Evolutionary conservation across 2,329 filamentous ascomycete species (phyloP).

Genomic region (Hypoxylon sp.): DNA sequence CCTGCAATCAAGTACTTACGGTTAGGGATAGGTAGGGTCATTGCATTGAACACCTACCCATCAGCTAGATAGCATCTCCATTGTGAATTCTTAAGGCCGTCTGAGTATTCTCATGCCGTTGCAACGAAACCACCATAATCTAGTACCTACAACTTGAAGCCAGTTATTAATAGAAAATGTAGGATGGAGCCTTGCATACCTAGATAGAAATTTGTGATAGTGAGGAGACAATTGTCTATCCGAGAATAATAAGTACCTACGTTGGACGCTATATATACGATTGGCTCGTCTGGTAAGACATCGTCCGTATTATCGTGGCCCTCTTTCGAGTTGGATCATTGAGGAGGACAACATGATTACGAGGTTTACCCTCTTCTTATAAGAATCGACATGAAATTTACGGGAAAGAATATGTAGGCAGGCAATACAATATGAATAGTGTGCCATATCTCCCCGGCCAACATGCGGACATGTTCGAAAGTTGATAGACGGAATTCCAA

Average conservation of each 20-base stretch:
- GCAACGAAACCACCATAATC: neutral
- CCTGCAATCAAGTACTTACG: neutral
- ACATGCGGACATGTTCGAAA: neutral
- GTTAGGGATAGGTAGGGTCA: neutral
- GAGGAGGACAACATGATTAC: neutral
- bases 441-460: neutral
- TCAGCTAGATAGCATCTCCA: neutral
- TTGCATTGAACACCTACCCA: neutral
- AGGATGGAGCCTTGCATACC: neutral
- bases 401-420: neutral
- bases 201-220: too few species aligned
- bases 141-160: neutral
- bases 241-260: neutral
- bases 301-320: neutral
- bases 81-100: neutral
- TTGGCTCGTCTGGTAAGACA: neutral
- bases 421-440: neutral
- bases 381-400: neutral
- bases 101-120: neutral
- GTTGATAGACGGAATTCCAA: neutral
- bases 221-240: neutral
- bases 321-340: neutral
- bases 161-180: neutral
- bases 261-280: too few species aligned
- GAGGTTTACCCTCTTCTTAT: neutral